Conservation (phyloP, 2,329 filamentous ascomycete genomes). For the Parascedosporium putredinis region DNA sequence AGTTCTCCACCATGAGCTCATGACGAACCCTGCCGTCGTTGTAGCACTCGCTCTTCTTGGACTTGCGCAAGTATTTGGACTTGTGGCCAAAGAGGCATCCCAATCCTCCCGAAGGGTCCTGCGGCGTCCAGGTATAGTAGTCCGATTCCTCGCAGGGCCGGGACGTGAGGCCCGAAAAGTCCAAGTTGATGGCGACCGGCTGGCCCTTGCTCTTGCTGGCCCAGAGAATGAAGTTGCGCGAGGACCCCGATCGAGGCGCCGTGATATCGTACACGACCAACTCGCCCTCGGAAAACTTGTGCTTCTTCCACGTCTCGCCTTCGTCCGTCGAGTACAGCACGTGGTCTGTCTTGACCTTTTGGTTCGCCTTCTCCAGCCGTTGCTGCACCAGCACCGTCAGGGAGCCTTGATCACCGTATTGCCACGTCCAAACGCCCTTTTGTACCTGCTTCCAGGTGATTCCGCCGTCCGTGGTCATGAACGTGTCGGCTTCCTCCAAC, state of each 20-base stretch:
- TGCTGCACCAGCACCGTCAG: conserved; percentile 81
- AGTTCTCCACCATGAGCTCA: conserved; percentile 66
- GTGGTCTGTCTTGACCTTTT: conserved; percentile 54
- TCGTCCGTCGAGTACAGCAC: conserved; percentile 73
- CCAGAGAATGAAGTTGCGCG: conserved; percentile 89
- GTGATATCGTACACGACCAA: conserved; percentile 72
- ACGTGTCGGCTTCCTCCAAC: conserved; percentile 71
- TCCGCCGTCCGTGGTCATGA: conserved; percentile 85
- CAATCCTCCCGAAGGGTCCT: conserved; percentile 66
- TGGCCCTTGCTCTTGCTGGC: conserved; percentile 46
- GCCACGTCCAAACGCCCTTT: conserved; percentile 85
- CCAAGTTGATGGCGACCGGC: conserved; percentile 69
- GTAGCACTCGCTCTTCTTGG: conserved; percentile 65
- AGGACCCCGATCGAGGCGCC: conserved; percentile 79
- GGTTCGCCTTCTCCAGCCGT: conserved; percentile 53
- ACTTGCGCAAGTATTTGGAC: conserved; percentile 85
- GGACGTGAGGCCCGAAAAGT: conserved; percentile 75
- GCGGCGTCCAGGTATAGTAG: conserved; percentile 80
- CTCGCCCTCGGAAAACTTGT: conserved; percentile 61
- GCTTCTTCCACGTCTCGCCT: conserved; percentile 67
- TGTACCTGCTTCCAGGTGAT: conserved; percentile 77
- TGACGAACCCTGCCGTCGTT: conserved; percentile 64
- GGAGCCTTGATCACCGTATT: conserved; percentile 90
- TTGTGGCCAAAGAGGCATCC: conserved; percentile 90
- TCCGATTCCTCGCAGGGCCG: conserved; percentile 60